Conservation (phyloP, 495 filamentous ascomycete species). For the Extremus antarcticus region DNA sequence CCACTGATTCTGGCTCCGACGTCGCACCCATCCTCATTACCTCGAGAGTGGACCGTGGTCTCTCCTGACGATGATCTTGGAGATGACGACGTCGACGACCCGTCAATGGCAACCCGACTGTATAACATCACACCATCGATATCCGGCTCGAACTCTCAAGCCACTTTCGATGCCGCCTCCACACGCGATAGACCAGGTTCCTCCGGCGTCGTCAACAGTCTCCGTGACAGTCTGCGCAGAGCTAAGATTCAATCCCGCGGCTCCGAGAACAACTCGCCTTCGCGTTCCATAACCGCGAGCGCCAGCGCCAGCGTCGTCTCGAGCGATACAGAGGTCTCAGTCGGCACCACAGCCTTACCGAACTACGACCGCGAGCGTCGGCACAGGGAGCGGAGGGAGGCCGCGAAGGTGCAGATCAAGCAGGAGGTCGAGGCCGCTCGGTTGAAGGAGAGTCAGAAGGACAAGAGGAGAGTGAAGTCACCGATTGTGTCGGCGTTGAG, state of each 20-base stretch:
- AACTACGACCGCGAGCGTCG: constrained; percentile 17
- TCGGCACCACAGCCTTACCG: constrained; percentile 13
- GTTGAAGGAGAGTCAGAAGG: constrained; percentile 7
- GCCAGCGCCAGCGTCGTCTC: constrained; percentile 14
- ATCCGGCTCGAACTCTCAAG: neutral
- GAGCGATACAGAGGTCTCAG: constrained; percentile 14
- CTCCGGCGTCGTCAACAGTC: constrained; percentile 3
- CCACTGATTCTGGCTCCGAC: constrained; percentile 9
- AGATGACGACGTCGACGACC: neutral
- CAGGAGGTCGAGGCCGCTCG: constrained; percentile 13
- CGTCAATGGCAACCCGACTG: neutral
- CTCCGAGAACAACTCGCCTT: neutral
- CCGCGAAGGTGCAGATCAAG: constrained; percentile 13
- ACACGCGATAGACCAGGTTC: constrained; percentile 4
- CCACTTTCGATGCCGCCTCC: neutral
- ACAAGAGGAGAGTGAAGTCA: neutral
- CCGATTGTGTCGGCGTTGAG: constrained; percentile 18
- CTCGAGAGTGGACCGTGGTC: constrained; percentile 5
- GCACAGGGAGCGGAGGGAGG: constrained; percentile 16
- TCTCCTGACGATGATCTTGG: constrained; percentile 2
- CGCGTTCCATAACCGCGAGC: constrained; percentile 1
- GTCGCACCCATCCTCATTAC: neutral
- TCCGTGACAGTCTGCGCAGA: constrained; percentile 7
- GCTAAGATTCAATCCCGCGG: neutral
- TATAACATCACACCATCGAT: constrained; percentile 2